Evolutionary conservation across 2,329 filamentous ascomycete species (phyloP).

Genomic region (Colletotrichum camelliae): DNA sequence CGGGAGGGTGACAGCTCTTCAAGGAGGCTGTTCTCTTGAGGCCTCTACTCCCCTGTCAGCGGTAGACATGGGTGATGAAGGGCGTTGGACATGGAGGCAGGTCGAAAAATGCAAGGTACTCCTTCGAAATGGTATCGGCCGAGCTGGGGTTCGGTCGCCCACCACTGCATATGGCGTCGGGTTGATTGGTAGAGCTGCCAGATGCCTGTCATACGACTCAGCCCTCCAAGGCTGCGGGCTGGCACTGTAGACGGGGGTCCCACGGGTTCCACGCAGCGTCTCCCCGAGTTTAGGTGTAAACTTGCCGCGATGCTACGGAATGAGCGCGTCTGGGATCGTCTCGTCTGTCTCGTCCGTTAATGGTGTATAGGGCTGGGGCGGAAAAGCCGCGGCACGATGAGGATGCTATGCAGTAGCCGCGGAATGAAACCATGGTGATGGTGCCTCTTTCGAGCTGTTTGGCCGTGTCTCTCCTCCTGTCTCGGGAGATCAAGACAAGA

Average conservation of each 20-base stretch:
- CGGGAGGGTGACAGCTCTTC: slow-evolving; percentile 22
- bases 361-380: not conserved
- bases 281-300: slow-evolving; percentile 2
- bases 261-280: slow-evolving; percentile 18
- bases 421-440: slow-evolving; percentile 5
- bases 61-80: slow-evolving; percentile 26
- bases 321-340: slow-evolving; percentile 19
- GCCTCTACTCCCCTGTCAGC: slow-evolving; percentile 29
- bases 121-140: slow-evolving; percentile 19
- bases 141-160: slow-evolving; percentile 20
- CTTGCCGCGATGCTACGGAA: slow-evolving; percentile 21
- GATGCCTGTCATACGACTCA: slow-evolving; percentile 24
- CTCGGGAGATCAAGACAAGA: slow-evolving; percentile 18
- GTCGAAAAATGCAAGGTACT: slow-evolving; percentile 28
- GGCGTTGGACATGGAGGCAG: slow-evolving; percentile 14
- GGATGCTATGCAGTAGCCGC: slow-evolving; percentile 8
- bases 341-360: not conserved
- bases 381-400: slow-evolving; percentile 15
- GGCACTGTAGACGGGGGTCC: not conserved
- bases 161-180: slow-evolving; percentile 13
- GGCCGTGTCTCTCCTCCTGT: slow-evolving; percentile 21
- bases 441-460: slow-evolving; percentile 8
- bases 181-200: slow-evolving; percentile 16
- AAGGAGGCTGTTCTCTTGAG: slow-evolving; percentile 28
- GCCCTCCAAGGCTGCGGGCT: slow-evolving; percentile 18